Conservation (phyloP, 495 filamentous ascomycete genomes). For the Cercophora scortea region DNA sequence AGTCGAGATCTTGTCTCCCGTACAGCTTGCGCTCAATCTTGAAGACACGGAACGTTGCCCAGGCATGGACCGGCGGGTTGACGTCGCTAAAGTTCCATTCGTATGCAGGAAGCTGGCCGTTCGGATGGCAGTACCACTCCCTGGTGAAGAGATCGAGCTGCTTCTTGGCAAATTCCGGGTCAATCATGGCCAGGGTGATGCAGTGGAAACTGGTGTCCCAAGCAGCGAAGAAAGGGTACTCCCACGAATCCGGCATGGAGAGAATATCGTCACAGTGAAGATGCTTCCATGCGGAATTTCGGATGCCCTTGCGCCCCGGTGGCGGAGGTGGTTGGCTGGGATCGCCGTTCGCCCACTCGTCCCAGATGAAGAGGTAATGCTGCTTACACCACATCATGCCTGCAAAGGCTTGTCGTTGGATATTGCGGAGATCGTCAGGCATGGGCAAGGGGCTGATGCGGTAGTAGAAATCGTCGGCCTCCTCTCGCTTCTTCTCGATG, state of each 20-base stretch:
- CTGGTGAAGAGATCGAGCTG: slow-evolving; percentile 90
- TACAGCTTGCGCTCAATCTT: slow-evolving; percentile 98
- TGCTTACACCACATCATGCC: slow-evolving; percentile 99
- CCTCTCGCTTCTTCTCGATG: slow-evolving; percentile 73
- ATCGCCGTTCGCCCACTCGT: slow-evolving; percentile 87
- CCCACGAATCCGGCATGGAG: slow-evolving; percentile 97
- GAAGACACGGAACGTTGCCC: slow-evolving; percentile 90
- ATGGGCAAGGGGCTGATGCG: slow-evolving; percentile 89
- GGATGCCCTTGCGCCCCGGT: slow-evolving; percentile 65
- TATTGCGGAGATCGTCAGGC: slow-evolving; percentile 88
- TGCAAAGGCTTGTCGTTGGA: slow-evolving; percentile 86
- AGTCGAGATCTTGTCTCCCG: slow-evolving; percentile 87
- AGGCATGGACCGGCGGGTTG: slow-evolving; percentile 93
- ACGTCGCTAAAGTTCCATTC: slow-evolving; percentile 99
- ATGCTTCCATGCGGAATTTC: slow-evolving; percentile 88
- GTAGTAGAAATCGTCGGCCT: slow-evolving; percentile 94
- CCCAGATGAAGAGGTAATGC: slow-evolving; percentile 93
- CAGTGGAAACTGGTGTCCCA: slow-evolving; percentile 98
- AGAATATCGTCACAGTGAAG: slow-evolving; percentile 89
- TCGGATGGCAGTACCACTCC: slow-evolving; percentile 99
- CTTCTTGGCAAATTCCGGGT: slow-evolving; percentile 96
- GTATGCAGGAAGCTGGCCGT: slow-evolving; percentile 82
- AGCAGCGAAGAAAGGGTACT: slow-evolving; percentile 96
- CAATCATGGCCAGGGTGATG: slow-evolving; percentile 92
- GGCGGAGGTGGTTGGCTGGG: slow-evolving; percentile 72